These are phyloP conservation scores for Moesziomyces sp. DNA, from an alignment of 1,284 basidiomycete genomes.

Conservation along the genomic window DNA sequence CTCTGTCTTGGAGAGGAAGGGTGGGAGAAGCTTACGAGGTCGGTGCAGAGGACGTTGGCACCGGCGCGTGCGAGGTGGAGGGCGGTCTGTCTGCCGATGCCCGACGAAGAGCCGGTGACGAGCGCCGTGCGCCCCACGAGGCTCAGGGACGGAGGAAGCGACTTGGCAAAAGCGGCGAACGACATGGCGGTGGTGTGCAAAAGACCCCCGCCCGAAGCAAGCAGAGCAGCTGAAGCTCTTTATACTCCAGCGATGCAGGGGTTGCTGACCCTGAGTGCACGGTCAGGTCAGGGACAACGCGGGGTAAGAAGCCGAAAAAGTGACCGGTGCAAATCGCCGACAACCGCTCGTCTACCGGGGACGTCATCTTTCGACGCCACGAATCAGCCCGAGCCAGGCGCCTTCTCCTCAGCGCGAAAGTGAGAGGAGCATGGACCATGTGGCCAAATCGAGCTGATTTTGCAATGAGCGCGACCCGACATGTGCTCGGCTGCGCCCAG, in stretches of 20 bases:
- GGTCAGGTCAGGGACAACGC: too few species aligned
- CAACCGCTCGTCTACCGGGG: too few species aligned
- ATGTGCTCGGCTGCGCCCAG: neutral
- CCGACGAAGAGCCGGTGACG: slow-evolving; percentile 42
- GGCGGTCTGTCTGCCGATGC: slow-evolving; percentile 39
- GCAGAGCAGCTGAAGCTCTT: neutral
- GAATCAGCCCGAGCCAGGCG: too few species aligned
- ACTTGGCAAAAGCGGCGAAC: slow-evolving; percentile 37
- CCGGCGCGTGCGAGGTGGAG: slow-evolving; percentile 40
- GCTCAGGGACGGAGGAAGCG: slow-evolving; percentile 49
- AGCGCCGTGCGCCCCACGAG: slow-evolving; percentile 39
- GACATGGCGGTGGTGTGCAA: slow-evolving; percentile 23
- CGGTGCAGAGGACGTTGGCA: slow-evolving; percentile 41
- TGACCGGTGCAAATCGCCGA: too few species aligned
- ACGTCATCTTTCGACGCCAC: too few species aligned
- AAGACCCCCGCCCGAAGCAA: too few species aligned
- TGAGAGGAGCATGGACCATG: neutral
- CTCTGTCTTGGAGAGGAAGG: neutral
- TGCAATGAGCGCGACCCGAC: too few species aligned
- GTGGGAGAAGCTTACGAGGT: slow-evolving; percentile 10
- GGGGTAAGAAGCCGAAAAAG: too few species aligned
- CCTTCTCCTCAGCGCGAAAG: too few species aligned
- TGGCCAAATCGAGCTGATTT: neutral
- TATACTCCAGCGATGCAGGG: neutral
- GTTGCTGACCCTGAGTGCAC: too few species aligned